A percentile compares a stretch with the other conserved stretches of the same genome.
Evolutionary conservation across 2,329 filamentous ascomycete species (phyloP).

Genomic region (Hypoxylon sp.): DNA sequence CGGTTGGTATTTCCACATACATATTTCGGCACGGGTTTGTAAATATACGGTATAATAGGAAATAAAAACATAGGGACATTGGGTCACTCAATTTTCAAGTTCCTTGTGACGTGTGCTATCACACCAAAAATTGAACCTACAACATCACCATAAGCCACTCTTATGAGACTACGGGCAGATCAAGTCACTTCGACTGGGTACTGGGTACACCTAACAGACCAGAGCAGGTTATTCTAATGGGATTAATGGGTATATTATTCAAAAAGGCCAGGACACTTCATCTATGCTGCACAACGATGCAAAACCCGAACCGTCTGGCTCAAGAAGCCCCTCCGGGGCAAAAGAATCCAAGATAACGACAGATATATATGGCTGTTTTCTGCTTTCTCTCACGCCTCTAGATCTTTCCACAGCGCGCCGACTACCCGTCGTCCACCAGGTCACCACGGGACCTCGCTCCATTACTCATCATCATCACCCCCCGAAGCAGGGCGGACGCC

Average conservation of each 20-base stretch:
- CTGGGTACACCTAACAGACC: background rate
- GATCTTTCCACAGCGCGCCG: no score
- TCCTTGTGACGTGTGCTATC: background rate
- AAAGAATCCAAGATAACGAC: conserved; percentile 32
- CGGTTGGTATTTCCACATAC: background rate
- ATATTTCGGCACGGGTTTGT: conserved; percentile 1
- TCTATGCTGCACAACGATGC: conserved; percentile 35
- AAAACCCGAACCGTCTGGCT: conserved; percentile 31
- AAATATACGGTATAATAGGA: background rate
- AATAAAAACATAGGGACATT: background rate
- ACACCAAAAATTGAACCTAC: background rate
- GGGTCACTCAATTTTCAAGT: background rate
- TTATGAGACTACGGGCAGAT: background rate
- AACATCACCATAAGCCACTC: background rate
- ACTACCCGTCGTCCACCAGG: no score
- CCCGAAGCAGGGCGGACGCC: conserved; percentile 7
- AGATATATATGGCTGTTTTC: conserved; percentile 8
- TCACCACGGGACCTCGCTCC: conserved; percentile 5
- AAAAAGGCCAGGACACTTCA: conserved; percentile 30
- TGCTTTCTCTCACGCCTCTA: no score
- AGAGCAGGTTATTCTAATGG: conserved; percentile 18
- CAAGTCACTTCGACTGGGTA: background rate
- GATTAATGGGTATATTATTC: conserved; percentile 43
- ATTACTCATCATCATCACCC: background rate
- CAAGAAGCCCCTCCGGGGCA: conserved; percentile 27